Base-by-base conservation (phyloP, 257 asterid genomes). In the Solanum corneliomulleri region DNA sequence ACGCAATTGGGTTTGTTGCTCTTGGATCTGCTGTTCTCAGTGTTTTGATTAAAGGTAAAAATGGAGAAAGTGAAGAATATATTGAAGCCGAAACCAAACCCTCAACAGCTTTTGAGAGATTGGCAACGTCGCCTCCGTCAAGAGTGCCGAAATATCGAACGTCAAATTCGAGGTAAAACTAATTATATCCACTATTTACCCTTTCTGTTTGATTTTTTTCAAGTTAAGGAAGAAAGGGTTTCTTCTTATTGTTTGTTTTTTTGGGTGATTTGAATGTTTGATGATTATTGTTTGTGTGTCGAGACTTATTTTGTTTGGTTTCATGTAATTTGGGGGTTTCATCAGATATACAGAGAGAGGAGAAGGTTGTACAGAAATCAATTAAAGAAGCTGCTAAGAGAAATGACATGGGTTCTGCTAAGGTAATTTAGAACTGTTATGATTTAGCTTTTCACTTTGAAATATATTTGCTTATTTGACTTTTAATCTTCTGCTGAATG, bases 121-220 rank as follows among this genome's bases (percentile, higher is more conserved):
- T 97, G 99, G 99, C 98, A 95, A 91, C 98, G 99, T 86, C 99
- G 99, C 42, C 96, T 97, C 70, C 97, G 99, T 47, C 99, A 95
- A 88, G 99, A 97, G 91, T 91, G 94, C 84, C 98, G 98, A 58
- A 93, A 91, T 87, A 94, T 97, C 90, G 99, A 97, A 87, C 99
- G 99, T 78, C 98, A 96, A 92, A 94, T 95, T 88, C 94, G 98
- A 94, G 98, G 99, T 96, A 33, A 80, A 42, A 11, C 23, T 83
- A 56, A 7, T 31, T 56, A 70, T 47, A 52, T 25, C 3, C 6
- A 31, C 41, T 66, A 35, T 10, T 76, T 18, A 3, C 11, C 6
- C 14, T 23, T 56, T 27, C 23, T 8, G 3, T 74, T 31, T 66
- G n/a, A 10, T n/a, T n/a, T n/a, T 60, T 45, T 31, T n/a, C 27